phyloP scores from a whole-genome alignment of 331 rosid genomes.

The Ulmus americana region DNA sequence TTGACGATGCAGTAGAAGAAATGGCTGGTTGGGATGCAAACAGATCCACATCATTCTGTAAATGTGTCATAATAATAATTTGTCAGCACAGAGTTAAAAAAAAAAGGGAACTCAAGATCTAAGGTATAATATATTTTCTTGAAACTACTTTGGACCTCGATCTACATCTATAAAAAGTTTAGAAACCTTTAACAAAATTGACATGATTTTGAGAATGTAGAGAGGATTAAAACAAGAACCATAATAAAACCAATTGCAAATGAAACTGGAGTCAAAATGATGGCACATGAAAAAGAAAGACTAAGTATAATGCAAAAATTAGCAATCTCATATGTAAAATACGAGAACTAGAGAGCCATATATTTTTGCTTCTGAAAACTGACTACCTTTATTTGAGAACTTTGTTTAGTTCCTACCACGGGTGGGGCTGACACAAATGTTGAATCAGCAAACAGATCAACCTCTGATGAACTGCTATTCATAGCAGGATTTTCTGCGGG shows the following conservation, averaged over 20 bases:
- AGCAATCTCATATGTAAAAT: conserved; percentile 4
- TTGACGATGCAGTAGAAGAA: conserved; percentile 48
- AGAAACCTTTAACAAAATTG: too few species aligned
- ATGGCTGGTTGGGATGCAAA: conserved; percentile 63
- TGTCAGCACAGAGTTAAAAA: conserved; percentile 8
- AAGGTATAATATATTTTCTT: too few species aligned
- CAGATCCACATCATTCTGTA: conserved; percentile 66
- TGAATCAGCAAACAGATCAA: conserved; percentile 94
- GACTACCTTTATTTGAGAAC: conserved; percentile 55
- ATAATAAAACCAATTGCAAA: not conserved
- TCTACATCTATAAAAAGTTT: too few species aligned
- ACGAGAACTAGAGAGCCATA: not conserved
- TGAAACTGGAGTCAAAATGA: not conserved
- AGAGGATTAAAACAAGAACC: too few species aligned
- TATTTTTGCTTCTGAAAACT: not conserved
- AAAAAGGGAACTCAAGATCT: not conserved
- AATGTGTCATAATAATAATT: conserved; percentile 5
- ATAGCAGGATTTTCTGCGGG: conserved; percentile 47
- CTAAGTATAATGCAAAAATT: not conserved
- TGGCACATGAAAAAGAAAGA: conserved; percentile 4
- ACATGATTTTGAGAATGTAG: too few species aligned
- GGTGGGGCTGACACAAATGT: conserved; percentile 69
- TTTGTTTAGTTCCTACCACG: conserved; percentile 46
- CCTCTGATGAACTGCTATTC: conserved; percentile 44
- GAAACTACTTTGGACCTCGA: too few species aligned